Conservation (phyloP, 805 yeast species). For the Wickerhamomyces strasburgensis region DNA sequence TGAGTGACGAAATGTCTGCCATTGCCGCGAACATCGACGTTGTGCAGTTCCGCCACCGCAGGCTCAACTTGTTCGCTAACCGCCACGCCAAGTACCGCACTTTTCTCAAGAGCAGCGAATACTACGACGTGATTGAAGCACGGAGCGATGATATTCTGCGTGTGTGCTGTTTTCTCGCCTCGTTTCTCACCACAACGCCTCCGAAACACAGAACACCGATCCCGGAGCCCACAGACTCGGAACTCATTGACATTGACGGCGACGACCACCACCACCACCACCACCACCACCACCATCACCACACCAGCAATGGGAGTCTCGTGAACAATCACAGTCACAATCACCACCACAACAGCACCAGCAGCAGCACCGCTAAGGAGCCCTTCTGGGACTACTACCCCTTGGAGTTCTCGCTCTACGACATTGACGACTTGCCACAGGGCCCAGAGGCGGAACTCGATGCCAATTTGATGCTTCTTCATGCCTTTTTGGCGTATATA, state of each 20-base stretch:
- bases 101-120: slow-evolving; percentile 8
- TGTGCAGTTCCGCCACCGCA: neutral
- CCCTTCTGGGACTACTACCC: slow-evolving; percentile 1
- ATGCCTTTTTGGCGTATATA: slow-evolving; percentile 13
- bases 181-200: slow-evolving; percentile 13
- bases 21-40: neutral
- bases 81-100: slow-evolving; percentile 11
- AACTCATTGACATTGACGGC: neutral
- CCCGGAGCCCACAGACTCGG: neutral
- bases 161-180: slow-evolving; percentile 10
- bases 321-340: too few relatives aligned
- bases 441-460: slow-evolving; percentile 16
- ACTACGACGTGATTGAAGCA: slow-evolving; percentile 11
- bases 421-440: slow-evolving; percentile 12
- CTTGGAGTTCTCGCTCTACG: slow-evolving; percentile 7
- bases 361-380: neutral
- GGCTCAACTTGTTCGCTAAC: neutral
- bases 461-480: slow-evolving; percentile 8
- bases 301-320: too few relatives aligned
- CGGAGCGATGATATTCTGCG: slow-evolving; percentile 16
- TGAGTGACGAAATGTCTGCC: neutral
- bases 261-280: too few relatives aligned
- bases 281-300: too few relatives aligned
- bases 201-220: slow-evolving; percentile 5
- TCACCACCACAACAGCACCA: neutral